A percentile compares a stretch with the other conserved stretches of the same genome.
phyloP scores from a whole-genome alignment of 1,284 basidiomycete genomes.

The Leccinum subrobustum region DNA sequence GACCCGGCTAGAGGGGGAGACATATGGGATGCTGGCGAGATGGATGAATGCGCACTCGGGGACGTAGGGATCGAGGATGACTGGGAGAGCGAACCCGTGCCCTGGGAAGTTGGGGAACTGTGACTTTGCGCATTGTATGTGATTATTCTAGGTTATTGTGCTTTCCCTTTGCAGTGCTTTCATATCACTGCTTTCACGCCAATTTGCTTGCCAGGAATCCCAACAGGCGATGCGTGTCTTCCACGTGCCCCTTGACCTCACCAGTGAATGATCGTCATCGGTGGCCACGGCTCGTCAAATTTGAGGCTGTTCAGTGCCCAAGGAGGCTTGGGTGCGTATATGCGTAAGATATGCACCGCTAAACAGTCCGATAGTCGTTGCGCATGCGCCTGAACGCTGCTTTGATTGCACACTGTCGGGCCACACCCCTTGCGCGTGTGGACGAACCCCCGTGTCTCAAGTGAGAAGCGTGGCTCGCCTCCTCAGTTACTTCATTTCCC shows the following conservation, averaged over 20 bases:
- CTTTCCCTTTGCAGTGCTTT: slow-evolving; percentile 33
- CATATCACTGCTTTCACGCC: slow-evolving; percentile 32
- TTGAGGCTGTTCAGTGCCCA: slow-evolving; percentile 12
- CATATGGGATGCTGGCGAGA: slow-evolving; percentile 77
- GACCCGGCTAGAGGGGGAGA: slow-evolving; percentile 63
- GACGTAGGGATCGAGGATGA: slow-evolving; percentile 62
- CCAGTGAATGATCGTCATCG: not conserved
- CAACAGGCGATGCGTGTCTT: slow-evolving; percentile 30
- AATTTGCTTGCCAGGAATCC: slow-evolving; percentile 20
- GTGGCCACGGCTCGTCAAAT: slow-evolving; percentile 4
- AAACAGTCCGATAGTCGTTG: slow-evolving; percentile 10
- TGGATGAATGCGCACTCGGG: slow-evolving; percentile 33
- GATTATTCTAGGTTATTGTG: slow-evolving; percentile 21
- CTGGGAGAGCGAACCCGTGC: slow-evolving; percentile 78
- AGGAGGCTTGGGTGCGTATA: slow-evolving; percentile 15
- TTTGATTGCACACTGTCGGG: slow-evolving; percentile 17
- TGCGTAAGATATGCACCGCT: slow-evolving; percentile 13
- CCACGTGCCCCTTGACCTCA: slow-evolving; percentile 30
- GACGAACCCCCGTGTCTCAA: slow-evolving; percentile 25
- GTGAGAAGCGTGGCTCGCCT: slow-evolving; percentile 24
- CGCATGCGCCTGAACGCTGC: slow-evolving; percentile 5
- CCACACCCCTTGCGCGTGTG: slow-evolving; percentile 31
- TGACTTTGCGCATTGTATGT: slow-evolving; percentile 37
- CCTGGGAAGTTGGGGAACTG: slow-evolving; percentile 75
- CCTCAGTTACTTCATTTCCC: slow-evolving; percentile 20